Conservation (phyloP, 768 basidiomycete species). For the Galerina sulciceps region DNA sequence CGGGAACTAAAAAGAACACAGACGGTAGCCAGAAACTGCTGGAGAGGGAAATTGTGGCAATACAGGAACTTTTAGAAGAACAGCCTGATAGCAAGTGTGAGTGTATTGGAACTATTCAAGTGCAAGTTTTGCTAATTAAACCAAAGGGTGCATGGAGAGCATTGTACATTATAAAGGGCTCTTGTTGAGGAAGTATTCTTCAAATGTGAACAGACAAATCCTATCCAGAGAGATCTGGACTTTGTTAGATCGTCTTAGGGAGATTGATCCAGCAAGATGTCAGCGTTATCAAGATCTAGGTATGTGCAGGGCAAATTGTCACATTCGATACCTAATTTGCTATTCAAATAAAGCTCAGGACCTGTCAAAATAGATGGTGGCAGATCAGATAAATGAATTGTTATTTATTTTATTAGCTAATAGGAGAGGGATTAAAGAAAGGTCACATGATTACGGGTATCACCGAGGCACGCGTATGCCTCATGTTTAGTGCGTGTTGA, state of each 20-base stretch:
- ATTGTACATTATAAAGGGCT: slow-evolving; percentile 82
- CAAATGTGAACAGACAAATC: slow-evolving; percentile 32
- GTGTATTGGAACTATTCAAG: neutral
- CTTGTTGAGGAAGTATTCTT: slow-evolving; percentile 54
- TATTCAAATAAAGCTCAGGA: slow-evolving; percentile 10
- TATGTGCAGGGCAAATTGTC: slow-evolving; percentile 30
- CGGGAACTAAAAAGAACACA: slow-evolving; percentile 23
- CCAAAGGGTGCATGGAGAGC: slow-evolving; percentile 93
- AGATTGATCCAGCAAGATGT: slow-evolving; percentile 67
- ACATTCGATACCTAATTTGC: neutral
- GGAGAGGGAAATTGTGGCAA: slow-evolving; percentile 74
- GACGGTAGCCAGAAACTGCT: slow-evolving; percentile 65
- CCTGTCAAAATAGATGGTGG: neutral
- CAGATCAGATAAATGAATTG: too few species aligned
- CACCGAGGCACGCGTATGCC: slow-evolving; percentile 37
- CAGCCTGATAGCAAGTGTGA: slow-evolving; percentile 94
- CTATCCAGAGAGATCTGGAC: slow-evolving; percentile 48
- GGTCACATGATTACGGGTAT: slow-evolving; percentile 32
- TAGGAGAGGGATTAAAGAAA: neutral
- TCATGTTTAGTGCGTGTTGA: slow-evolving; percentile 51
- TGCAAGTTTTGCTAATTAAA: neutral
- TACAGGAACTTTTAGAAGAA: slow-evolving; percentile 83
- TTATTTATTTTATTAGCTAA: too few species aligned
- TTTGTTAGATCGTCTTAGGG: slow-evolving; percentile 59
- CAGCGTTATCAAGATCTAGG: slow-evolving; percentile 73